Percentiles rank a stretch among this genome's conserved stretches.
These are phyloP conservation scores for Trichophyton equinum DNA, from an alignment of 2,329 filamentous ascomycete species.

Conservation along the genomic window DNA sequence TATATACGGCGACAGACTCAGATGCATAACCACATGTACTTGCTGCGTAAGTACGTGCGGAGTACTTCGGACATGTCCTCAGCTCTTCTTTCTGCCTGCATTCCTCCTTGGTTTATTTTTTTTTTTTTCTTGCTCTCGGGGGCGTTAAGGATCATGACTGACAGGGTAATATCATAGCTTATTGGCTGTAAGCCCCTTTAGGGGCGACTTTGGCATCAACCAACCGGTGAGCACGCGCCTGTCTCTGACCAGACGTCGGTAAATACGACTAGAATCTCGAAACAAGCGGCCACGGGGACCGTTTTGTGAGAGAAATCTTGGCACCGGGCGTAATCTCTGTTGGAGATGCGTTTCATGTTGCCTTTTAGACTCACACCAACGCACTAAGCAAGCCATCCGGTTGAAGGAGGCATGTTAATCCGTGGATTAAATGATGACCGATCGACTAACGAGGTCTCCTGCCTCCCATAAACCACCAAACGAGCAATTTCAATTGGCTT, in stretches of 20 bases:
- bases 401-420: neutral
- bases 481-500: slow-evolving; percentile 3
- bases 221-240: slow-evolving; percentile 1
- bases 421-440: neutral
- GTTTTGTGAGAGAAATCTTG: neutral
- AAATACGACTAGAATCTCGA: neutral
- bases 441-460: neutral
- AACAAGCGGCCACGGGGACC: slow-evolving; percentile 2
- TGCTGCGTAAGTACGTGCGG: neutral
- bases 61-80: neutral
- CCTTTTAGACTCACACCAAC: neutral
- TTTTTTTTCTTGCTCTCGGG: neutral
- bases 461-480: neutral
- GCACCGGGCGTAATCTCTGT: neutral
- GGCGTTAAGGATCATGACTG: slow-evolving; percentile 1
- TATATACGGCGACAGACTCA: neutral
- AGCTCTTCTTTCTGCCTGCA: neutral
- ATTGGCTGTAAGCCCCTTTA: neutral
- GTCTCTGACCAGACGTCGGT: neutral
- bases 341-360: slow-evolving; percentile 2
- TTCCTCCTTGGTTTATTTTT: neutral
- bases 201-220: neutral
- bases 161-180: neutral
- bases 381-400: neutral
- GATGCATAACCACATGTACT: neutral